These are phyloP conservation scores for Eutrema yunnanense DNA, from an alignment of 345 rosid genomes.

Conservation along the genomic window DNA sequence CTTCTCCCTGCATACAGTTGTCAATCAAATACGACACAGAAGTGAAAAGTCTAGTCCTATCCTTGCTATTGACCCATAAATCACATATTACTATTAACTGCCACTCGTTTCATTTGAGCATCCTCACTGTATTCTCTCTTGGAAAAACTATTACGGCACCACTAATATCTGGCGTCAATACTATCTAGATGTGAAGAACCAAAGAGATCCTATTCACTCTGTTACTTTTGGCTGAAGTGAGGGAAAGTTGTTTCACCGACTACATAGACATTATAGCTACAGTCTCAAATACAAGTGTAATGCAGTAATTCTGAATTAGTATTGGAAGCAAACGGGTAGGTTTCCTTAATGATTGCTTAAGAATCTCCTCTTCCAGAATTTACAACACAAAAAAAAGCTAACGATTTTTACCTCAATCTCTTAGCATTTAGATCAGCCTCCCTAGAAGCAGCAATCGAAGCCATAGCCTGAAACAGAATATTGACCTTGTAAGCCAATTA, in stretches of 20 bases:
- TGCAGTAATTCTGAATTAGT: background rate
- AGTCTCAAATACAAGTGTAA: background rate
- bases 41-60: background rate
- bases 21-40: background rate
- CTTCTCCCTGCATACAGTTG: constrained; percentile 54
- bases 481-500: background rate
- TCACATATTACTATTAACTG: background rate
- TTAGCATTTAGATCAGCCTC: constrained; percentile 84
- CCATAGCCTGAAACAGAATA: constrained; percentile 72
- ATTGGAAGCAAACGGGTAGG: background rate
- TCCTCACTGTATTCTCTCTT: background rate
- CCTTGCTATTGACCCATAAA: background rate
- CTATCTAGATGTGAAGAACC: background rate
- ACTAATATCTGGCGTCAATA: background rate
- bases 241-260: background rate
- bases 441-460: constrained; percentile 80
- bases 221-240: no score
- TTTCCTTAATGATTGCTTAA: background rate
- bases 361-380: background rate
- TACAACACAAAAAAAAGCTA: background rate
- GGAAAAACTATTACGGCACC: background rate
- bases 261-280: background rate
- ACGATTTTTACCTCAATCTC: constrained; percentile 57
- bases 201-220: background rate
- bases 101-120: background rate